Conservation (phyloP, 1,284 basidiomycete species). For the Malassezia restricta region DNA sequence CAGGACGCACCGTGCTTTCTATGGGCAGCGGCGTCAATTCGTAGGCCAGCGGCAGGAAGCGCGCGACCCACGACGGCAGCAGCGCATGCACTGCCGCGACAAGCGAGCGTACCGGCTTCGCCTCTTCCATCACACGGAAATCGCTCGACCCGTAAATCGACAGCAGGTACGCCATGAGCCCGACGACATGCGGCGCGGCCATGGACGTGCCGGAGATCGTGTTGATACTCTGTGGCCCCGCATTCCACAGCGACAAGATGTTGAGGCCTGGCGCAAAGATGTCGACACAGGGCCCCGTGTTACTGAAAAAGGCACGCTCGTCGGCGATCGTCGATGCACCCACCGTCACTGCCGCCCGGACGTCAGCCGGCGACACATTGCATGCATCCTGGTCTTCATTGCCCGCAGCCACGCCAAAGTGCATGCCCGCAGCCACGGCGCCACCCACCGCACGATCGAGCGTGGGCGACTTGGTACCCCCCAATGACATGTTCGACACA, state of each 20-base stretch:
- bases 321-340: constrained; percentile 53
- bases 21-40: constrained; percentile 3
- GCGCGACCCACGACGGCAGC: constrained; percentile 33
- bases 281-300: constrained; percentile 58
- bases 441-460: constrained; percentile 75
- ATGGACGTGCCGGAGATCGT: constrained; percentile 59
- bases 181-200: constrained; percentile 53
- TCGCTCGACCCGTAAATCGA: constrained; percentile 50
- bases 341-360: constrained; percentile 63
- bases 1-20: constrained; percentile 51
- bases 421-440: constrained; percentile 70
- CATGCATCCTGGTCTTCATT: constrained; percentile 62
- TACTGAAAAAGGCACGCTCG: constrained; percentile 69
- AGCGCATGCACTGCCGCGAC: constrained; percentile 13
- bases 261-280: constrained; percentile 71
- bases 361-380: constrained; percentile 63
- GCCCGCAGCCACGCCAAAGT: constrained; percentile 69
- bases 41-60: not conserved
- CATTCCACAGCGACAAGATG: constrained; percentile 51
- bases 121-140: constrained; percentile 16
- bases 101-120: not conserved
- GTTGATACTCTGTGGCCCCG: constrained; percentile 52
- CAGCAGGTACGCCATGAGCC: constrained; percentile 52
- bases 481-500: constrained; percentile 95
- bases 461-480: constrained; percentile 80